phyloP scores from a whole-genome alignment of 306 rosid genomes.

The Prunus davidiana region DNA sequence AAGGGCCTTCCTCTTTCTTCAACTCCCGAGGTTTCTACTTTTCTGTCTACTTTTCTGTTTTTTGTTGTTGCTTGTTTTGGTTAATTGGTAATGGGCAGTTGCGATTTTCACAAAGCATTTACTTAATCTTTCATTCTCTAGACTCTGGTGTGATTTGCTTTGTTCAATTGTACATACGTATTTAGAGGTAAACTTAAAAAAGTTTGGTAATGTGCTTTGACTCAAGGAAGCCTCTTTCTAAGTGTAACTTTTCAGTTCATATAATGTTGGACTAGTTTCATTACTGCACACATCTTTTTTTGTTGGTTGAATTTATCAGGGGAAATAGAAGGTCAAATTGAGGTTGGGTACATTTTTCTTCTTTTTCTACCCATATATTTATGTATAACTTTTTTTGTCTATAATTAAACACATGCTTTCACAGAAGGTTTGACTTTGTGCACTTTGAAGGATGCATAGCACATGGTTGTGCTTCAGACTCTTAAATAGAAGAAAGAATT shows the following conservation, averaged over 20 bases:
- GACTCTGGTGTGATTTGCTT: neutral
- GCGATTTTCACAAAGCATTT: neutral
- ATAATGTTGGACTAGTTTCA: neutral
- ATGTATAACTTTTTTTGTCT: neutral
- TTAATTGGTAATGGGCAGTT: neutral
- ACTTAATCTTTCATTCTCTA: neutral
- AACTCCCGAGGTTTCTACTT: conserved; percentile 38
- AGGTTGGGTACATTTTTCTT: neutral
- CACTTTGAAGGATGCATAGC: neutral
- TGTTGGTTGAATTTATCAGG: neutral
- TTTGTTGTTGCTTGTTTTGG: neutral
- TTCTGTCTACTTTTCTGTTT: too few relatives aligned
- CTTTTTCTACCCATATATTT: neutral
- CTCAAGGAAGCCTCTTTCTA: neutral
- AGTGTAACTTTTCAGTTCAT: neutral
- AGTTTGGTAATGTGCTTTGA: neutral
- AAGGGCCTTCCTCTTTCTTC: conserved; percentile 41
- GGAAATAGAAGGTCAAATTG: neutral
- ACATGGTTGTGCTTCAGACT: neutral
- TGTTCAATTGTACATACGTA: neutral
- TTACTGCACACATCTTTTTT: neutral
- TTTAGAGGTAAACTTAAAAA: neutral
- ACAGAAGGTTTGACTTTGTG: neutral
- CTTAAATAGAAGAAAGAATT: neutral
- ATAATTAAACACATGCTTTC: neutral